These are phyloP conservation scores for Crithidia sp. DNA, from an alignment of 208 protist species.

Conservation along the genomic window DNA sequence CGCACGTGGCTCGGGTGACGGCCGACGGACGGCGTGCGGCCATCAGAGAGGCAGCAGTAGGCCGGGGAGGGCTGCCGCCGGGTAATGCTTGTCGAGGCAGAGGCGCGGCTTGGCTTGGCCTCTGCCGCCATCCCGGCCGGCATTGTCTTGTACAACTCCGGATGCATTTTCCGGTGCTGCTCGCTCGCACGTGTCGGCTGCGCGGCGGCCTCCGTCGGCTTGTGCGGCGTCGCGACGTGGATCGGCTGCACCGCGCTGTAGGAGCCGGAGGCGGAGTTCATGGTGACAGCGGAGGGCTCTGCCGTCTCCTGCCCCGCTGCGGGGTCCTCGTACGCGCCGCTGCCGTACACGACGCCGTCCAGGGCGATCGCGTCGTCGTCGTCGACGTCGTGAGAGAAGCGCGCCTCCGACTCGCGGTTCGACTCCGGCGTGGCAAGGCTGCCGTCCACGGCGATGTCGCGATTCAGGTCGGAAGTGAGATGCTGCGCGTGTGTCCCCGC, in stretches of 20 bases:
- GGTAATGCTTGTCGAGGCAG: neutral
- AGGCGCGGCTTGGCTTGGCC: neutral
- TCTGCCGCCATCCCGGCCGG: neutral
- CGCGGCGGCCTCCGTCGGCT: neutral
- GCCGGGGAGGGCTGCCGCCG: slow-evolving; percentile 13
- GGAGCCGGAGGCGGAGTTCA: neutral
- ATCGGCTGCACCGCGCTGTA: neutral
- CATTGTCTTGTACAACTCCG: slow-evolving; percentile 11
- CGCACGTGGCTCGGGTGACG: slow-evolving; percentile 14
- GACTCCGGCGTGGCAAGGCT: slow-evolving; percentile 3
- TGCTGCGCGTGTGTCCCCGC: neutral
- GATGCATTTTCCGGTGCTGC: neutral
- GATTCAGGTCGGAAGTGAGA: neutral
- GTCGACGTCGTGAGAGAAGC: slow-evolving; percentile 2
- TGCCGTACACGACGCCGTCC: slow-evolving; percentile 6
- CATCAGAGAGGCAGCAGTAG: slow-evolving; percentile 14
- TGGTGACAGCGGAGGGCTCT: neutral
- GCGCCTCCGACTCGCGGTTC: neutral
- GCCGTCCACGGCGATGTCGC: slow-evolving; percentile 11
- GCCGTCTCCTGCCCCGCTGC: neutral
- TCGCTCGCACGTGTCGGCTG: neutral
- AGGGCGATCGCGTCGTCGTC: neutral
- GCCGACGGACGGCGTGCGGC: slow-evolving; percentile 15
- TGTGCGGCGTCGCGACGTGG: neutral
- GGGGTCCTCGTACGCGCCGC: neutral